phyloP scores from a whole-genome alignment of 2,329 filamentous ascomycete species.

The Colletotrichum tropicicola region DNA sequence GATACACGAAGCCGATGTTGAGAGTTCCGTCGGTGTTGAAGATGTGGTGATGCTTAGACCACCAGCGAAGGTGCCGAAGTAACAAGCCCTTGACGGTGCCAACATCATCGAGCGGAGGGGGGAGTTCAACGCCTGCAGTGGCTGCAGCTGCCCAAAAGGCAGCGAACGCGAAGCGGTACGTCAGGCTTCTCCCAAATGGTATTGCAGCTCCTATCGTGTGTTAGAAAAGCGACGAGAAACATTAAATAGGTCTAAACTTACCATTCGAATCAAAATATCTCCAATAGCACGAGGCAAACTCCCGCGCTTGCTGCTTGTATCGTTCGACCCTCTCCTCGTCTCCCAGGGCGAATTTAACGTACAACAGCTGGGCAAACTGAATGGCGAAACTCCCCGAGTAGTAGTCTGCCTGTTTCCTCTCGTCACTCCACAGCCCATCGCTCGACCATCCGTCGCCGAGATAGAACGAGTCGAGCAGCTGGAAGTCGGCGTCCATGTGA shows the following conservation, averaged over 20 bases:
- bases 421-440: conserved; percentile 48
- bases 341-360: conserved; percentile 44
- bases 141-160: conserved; percentile 52
- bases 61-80: conserved; percentile 53
- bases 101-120: conserved; percentile 40
- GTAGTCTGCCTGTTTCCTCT: conserved; percentile 50
- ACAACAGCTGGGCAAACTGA: conserved; percentile 53
- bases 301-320: conserved; percentile 44
- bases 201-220: conserved; percentile 49
- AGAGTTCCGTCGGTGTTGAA: conserved; percentile 53
- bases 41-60: conserved; percentile 45
- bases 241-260: conserved; percentile 26
- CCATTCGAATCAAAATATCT: conserved; percentile 51
- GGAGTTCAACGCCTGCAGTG: conserved; percentile 45
- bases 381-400: conserved; percentile 58
- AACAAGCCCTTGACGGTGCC: conserved; percentile 50
- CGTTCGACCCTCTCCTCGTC: conserved; percentile 43
- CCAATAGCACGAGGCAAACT: conserved; percentile 49
- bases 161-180: conserved; percentile 53
- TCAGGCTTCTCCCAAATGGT: conserved; percentile 54
- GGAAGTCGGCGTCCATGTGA: conserved; percentile 46
- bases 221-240: not conserved
- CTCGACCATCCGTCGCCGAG: conserved; percentile 50
- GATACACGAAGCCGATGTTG: conserved; percentile 43
- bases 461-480: conserved; percentile 49